Percentiles rank a stretch among this genome's conserved stretches.
phyloP scores from a whole-genome alignment of 495 filamentous ascomycete genomes.

The Aspergillus sparsus region DNA sequence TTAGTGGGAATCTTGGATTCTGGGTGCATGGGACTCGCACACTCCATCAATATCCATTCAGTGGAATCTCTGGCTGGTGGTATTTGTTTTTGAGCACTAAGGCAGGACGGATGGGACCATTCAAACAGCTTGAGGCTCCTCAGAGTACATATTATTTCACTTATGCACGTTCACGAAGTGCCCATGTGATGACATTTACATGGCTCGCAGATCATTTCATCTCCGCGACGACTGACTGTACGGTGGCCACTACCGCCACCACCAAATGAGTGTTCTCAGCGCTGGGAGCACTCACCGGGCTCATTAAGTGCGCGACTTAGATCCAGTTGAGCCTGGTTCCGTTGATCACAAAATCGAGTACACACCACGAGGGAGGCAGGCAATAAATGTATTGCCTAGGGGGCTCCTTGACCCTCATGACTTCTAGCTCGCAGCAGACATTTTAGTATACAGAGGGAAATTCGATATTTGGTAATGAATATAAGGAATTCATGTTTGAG shows the following conservation, averaged over 20 bases:
- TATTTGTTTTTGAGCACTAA: slow-evolving; percentile 5
- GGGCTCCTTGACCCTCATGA: too few relatives aligned
- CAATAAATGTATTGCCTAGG: too few relatives aligned
- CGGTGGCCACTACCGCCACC: background rate
- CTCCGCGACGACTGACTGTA: background rate
- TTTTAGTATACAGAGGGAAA: too few relatives aligned
- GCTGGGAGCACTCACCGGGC: too few relatives aligned
- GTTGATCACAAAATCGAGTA: too few relatives aligned
- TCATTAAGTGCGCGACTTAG: too few relatives aligned
- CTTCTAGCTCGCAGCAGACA: too few relatives aligned
- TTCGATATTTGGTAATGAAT: too few relatives aligned
- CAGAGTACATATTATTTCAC: background rate
- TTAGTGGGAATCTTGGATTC: slow-evolving; percentile 2
- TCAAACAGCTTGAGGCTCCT: background rate
- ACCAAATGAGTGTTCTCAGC: too few relatives aligned
- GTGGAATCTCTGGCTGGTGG: background rate
- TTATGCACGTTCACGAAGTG: slow-evolving; percentile 7
- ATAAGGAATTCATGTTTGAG: too few relatives aligned
- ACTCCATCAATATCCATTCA: slow-evolving; percentile 4
- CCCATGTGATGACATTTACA: slow-evolving; percentile 1
- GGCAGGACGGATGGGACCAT: background rate
- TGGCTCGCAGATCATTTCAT: background rate
- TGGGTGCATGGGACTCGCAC: slow-evolving; percentile 8
- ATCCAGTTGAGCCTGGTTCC: too few relatives aligned
- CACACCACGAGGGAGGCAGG: too few relatives aligned